Evolutionary conservation across 306 rosid species (phyloP).

Genomic region (Hippophae gyantsensis): DNA sequence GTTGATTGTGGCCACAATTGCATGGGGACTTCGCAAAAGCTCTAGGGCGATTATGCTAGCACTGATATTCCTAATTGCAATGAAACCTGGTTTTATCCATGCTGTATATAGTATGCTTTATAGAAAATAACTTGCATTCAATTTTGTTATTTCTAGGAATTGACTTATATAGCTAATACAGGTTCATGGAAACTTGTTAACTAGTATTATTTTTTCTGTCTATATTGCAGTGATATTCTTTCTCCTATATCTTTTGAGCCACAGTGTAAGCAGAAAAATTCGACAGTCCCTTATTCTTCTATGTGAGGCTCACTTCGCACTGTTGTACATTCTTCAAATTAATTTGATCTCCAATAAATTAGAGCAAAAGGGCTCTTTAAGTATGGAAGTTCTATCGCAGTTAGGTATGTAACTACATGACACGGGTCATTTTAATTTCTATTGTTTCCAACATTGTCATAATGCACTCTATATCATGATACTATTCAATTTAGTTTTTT

Average conservation of each 20-base stretch:
- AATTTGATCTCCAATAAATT: constrained; percentile 57
- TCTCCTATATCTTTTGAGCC: constrained; percentile 83
- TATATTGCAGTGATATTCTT: constrained; percentile 82
- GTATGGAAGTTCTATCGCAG: constrained; percentile 62
- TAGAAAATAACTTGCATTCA: constrained; percentile 10
- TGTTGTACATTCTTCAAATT: constrained; percentile 61
- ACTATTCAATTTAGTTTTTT: no score
- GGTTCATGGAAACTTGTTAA: background rate
- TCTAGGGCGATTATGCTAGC: constrained; percentile 78
- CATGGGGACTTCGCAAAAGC: constrained; percentile 90
- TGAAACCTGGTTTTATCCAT: constrained; percentile 93
- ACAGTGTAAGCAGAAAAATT: constrained; percentile 57
- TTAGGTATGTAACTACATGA: constrained; percentile 47
- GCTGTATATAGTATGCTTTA: constrained; percentile 80
- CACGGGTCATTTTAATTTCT: constrained; percentile 6
- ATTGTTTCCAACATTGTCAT: background rate
- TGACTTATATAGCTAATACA: background rate
- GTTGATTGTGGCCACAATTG: constrained; percentile 91
- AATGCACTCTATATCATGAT: no score
- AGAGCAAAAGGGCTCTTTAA: constrained; percentile 67
- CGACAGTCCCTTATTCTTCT: constrained; percentile 81
- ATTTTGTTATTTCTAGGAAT: constrained; percentile 1
- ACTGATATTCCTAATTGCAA: constrained; percentile 80
- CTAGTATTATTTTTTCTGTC: constrained; percentile 23
- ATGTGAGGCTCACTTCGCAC: constrained; percentile 81